These are phyloP conservation scores for Camelina hispida DNA, from an alignment of 345 rosid species.

Conservation along the genomic window DNA sequence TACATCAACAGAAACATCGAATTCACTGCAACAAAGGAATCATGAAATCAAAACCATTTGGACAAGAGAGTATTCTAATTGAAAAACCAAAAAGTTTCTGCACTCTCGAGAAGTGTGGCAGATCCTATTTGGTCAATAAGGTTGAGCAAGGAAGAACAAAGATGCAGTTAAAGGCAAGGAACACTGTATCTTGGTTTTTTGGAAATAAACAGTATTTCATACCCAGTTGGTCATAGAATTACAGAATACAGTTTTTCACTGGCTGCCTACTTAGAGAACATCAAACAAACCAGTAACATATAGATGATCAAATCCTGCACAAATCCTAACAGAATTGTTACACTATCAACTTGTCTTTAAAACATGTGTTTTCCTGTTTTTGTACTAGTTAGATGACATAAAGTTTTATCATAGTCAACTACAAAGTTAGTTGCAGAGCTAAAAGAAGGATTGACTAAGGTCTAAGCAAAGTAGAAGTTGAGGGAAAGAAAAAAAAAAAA, in stretches of 20 bases:
- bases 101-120: slow-evolving; percentile 1
- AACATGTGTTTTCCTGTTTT: slow-evolving; percentile 1
- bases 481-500: background rate
- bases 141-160: background rate
- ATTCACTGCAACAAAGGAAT: slow-evolving; percentile 17
- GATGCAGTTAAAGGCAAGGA: background rate
- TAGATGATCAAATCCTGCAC: background rate
- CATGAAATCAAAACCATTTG: background rate
- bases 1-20: slow-evolving; percentile 19
- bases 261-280: slow-evolving; percentile 1
- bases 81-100: background rate
- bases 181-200: background rate
- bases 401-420: slow-evolving; percentile 13
- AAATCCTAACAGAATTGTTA: slow-evolving; percentile 5
- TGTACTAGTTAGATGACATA: slow-evolving; percentile 10
- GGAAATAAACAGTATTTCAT: background rate
- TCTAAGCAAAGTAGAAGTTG: background rate
- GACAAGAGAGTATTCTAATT: background rate
- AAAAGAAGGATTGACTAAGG: slow-evolving; percentile 28
- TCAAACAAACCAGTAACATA: background rate
- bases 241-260: background rate
- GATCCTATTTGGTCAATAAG: background rate
- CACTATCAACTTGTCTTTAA: background rate
- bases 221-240: background rate
- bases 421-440: slow-evolving; percentile 25